Evolutionary conservation across 768 basidiomycete genomes (phyloP).

Genomic region (Trametes cingulata): DNA sequence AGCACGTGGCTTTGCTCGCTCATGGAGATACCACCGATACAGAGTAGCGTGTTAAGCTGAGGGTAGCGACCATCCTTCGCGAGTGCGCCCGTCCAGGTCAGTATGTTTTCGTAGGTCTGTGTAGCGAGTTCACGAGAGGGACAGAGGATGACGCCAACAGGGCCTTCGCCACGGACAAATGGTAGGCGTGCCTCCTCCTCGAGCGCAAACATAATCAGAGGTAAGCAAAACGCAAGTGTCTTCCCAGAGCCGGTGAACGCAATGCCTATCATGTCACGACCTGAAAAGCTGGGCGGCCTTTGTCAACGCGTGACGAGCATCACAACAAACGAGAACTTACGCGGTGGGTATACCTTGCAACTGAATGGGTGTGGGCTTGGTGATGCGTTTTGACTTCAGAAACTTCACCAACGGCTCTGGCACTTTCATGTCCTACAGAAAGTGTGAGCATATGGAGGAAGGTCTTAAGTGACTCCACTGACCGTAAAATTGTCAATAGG

Average conservation of each 20-base stretch:
- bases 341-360: constrained; percentile 95
- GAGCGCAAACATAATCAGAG: constrained; percentile 92
- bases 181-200: constrained; percentile 93
- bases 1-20: constrained; percentile 93
- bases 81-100: constrained; percentile 82
- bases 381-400: constrained; percentile 83
- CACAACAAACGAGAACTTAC: constrained; percentile 47
- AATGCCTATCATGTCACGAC: constrained; percentile 97
- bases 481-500: constrained; percentile 90
- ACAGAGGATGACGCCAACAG: constrained; percentile 94
- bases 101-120: constrained; percentile 94
- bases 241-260: constrained; percentile 99
- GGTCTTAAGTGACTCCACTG: constrained; percentile 17
- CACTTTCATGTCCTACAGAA: constrained; percentile 93
- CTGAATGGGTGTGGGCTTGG: constrained; percentile 91
- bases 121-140: constrained; percentile 96
- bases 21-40: constrained; percentile 99
- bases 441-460: constrained; percentile 1
- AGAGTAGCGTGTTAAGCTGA: constrained; percentile 81
- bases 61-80: constrained; percentile 83
- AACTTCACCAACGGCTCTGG: constrained; percentile 81
- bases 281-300: constrained; percentile 69
- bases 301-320: not conserved
- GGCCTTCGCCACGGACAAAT: constrained; percentile 91
- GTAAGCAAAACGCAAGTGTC: constrained; percentile 97